Conservation (phyloP, 179 eudicot genomes). For the Camellia oleifera region DNA sequence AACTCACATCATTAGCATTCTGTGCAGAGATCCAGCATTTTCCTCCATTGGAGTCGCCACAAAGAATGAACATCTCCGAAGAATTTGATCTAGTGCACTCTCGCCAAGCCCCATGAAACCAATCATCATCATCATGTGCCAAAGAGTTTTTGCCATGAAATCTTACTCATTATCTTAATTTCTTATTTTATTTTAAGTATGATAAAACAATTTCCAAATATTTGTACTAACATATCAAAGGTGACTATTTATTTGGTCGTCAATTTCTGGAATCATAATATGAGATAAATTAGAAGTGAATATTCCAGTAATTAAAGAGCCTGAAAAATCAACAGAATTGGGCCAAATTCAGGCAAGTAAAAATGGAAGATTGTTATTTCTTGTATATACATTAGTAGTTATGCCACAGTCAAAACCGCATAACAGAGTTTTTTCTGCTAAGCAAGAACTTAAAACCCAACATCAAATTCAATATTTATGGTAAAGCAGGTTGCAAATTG, state of each 20-base stretch:
- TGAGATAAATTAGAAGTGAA: no score
- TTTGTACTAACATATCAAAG: not conserved
- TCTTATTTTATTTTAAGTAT: not conserved
- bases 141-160: not conserved
- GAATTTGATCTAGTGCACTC: not conserved
- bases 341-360: no score
- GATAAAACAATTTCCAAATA: not conserved
- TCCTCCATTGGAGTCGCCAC: not conserved
- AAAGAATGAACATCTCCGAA: not conserved
- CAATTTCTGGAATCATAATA: no score
- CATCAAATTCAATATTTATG: not conserved
- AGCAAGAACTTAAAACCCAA: constrained; percentile 6
- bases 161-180: not conserved
- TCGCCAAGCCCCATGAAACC: constrained; percentile 4
- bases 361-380: not conserved
- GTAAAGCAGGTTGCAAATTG: no score
- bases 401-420: not conserved
- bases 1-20: not conserved
- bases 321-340: no score
- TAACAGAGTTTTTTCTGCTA: not conserved
- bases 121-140: not conserved
- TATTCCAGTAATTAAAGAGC: no score
- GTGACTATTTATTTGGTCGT: not conserved
- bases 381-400: not conserved
- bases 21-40: not conserved